These are phyloP conservation scores for Lindgomyces ingoldianus DNA, from an alignment of 495 filamentous ascomycete species.

Conservation along the genomic window DNA sequence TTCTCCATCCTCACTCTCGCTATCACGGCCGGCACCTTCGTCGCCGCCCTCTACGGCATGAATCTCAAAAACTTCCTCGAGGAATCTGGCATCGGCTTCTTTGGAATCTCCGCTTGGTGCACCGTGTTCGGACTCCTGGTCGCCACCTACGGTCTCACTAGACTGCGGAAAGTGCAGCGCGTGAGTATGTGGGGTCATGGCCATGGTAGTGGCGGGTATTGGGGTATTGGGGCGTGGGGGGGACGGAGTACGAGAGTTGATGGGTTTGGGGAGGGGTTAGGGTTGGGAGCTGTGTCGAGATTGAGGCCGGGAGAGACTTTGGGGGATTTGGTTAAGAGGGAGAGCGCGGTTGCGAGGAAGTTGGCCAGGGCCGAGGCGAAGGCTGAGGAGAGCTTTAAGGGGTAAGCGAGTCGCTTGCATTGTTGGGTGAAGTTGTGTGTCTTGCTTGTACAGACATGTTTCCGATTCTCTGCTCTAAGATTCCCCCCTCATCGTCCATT, in stretches of 20 bases:
- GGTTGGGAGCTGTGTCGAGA: constrained; percentile 5
- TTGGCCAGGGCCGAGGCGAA: constrained; percentile 28
- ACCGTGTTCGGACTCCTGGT: constrained; percentile 73
- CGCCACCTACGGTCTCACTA: constrained; percentile 75
- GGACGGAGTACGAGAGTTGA: constrained; percentile 2
- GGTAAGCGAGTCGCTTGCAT: neutral
- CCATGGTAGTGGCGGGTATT: neutral
- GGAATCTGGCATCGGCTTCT: constrained; percentile 89
- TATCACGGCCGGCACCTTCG: constrained; percentile 86
- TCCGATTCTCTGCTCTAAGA: neutral
- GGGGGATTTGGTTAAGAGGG: constrained; percentile 23
- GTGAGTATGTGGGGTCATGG: constrained; percentile 73
- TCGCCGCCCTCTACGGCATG: constrained; percentile 98
- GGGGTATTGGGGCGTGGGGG: constrained; percentile 27
- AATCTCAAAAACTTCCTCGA: constrained; percentile 99
- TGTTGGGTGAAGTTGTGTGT: neutral
- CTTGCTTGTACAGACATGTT: neutral
- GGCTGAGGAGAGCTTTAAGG: constrained; percentile 15
- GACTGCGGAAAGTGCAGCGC: constrained; percentile 81
- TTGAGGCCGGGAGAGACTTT: constrained; percentile 17
- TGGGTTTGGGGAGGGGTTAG: constrained; percentile 13
- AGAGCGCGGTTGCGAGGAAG: constrained; percentile 16
- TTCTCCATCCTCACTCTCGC: constrained; percentile 94
- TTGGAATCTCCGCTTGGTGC: constrained; percentile 67
- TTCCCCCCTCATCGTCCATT: too few species aligned